These are phyloP conservation scores for Rosa hybrid DNA, from an alignment of 331 rosid species.

Conservation along the genomic window DNA sequence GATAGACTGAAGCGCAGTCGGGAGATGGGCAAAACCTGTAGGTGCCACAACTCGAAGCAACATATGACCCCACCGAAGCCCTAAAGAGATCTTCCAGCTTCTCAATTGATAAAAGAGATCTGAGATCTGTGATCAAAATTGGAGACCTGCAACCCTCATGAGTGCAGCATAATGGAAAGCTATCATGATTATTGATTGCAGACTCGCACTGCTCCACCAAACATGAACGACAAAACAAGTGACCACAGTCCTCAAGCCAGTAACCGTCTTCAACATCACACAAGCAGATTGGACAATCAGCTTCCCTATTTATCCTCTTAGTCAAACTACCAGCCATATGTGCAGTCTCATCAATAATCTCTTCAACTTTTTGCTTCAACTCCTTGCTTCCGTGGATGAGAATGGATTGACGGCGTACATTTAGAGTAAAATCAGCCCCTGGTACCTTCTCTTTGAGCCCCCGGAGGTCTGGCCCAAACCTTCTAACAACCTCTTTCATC, in stretches of 20 bases:
- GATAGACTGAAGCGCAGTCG: slow-evolving; percentile 84
- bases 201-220: slow-evolving; percentile 87
- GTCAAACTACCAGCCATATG: slow-evolving; percentile 36
- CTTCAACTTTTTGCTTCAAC: slow-evolving; percentile 68
- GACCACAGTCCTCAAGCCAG: slow-evolving; percentile 75
- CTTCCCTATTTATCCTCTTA: slow-evolving; percentile 38
- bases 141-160: slow-evolving; percentile 50
- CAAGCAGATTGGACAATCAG: slow-evolving; percentile 79
- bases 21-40: slow-evolving; percentile 92
- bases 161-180: slow-evolving; percentile 75
- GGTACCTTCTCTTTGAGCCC: slow-evolving; percentile 75
- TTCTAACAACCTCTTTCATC: slow-evolving; percentile 77
- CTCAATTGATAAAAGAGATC: slow-evolving; percentile 48
- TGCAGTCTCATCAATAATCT: slow-evolving; percentile 53
- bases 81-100: slow-evolving; percentile 89
- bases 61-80: slow-evolving; percentile 83
- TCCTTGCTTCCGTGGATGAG: slow-evolving; percentile 59
- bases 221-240: slow-evolving; percentile 67
- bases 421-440: slow-evolving; percentile 56
- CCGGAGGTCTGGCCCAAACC: slow-evolving; percentile 80
- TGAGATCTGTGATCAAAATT: slow-evolving; percentile 61
- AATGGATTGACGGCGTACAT: slow-evolving; percentile 57
- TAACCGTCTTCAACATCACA: slow-evolving; percentile 82
- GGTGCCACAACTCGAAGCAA: slow-evolving; percentile 53
- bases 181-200: slow-evolving; percentile 66